Base-by-base conservation (phyloP, 257 asterid genomes). In the Lantana camara region DNA sequence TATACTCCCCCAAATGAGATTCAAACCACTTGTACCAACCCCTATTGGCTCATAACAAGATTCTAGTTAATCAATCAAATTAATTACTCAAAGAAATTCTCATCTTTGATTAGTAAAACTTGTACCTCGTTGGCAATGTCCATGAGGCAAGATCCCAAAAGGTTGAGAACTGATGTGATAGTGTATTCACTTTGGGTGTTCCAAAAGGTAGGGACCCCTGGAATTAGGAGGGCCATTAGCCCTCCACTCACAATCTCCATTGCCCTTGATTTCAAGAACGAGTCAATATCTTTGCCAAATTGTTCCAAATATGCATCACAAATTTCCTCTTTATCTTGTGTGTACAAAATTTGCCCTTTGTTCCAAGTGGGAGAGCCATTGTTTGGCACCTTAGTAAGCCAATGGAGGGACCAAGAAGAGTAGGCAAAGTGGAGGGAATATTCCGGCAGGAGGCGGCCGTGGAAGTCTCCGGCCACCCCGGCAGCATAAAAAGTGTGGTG, bases 321-420 rank as follows among this genome's bases (percentile, higher is more conserved):
- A 22, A 77, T 70, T 41, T 69, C 61, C 30, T 59, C 29, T 11
- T 27, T 60, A 14, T 46, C 73, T 27, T 34, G 47, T 0, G 52
- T 35, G 13, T 67, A 73, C 8, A 17, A 37, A 23, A 70, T 51
- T 37, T 57, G 29, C 22, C 83, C 79, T 32, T 60, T 58, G 5
- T 77, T 77, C 77, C 74, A 75, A 10, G 66, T 63, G 0, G 38
- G 17, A 37, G 67, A 59, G 1, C n/a, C 15, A 2, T 34, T 10
- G 19, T 49, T 45, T 1, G 83, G 83, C 10, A 73, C 59, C 30
- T 60, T 49, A 1, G 74, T 23, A 1, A 77, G 64, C 82, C 82
- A 77, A 0, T 67, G 66, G 5, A 77, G 66, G 3, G 83, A 17
- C 68, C 68, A 73, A 0, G 83, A 64, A 0, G 82, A 77, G 62